phyloP scores from a whole-genome alignment of 768 basidiomycete genomes.

The Sutorius australiensis region DNA sequence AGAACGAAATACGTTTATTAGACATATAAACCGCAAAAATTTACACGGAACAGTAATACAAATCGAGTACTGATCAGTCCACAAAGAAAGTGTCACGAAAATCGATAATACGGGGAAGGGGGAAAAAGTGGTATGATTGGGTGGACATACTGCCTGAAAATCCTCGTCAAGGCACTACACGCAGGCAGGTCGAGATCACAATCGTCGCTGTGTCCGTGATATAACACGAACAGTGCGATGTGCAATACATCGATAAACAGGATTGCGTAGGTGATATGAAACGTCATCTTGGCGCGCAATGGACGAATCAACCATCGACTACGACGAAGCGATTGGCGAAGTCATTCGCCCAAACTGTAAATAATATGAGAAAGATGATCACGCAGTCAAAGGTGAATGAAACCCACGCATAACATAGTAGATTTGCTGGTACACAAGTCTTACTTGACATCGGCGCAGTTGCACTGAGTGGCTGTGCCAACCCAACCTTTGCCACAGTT shows the following conservation, averaged over 20 bases:
- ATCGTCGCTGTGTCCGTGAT: conserved; percentile 60
- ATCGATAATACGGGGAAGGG: not conserved
- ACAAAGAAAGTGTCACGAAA: conserved; percentile 4
- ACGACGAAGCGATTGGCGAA: conserved; percentile 40
- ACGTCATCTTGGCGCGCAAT: conserved; percentile 29
- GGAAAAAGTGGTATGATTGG: conserved; percentile 5
- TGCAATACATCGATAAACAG: conserved; percentile 54
- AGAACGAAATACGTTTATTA: conserved; percentile 13
- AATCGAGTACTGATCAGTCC: conserved; percentile 14
- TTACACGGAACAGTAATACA: not conserved
- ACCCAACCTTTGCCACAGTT: conserved; percentile 67
- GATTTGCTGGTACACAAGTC: not conserved
- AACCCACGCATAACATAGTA: conserved; percentile 29
- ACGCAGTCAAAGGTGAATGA: not conserved
- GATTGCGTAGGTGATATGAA: conserved; percentile 33
- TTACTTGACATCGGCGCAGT: conserved; percentile 66
- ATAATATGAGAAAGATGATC: conserved; percentile 15
- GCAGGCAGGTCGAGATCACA: conserved; percentile 49
- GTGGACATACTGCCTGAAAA: conserved; percentile 23
- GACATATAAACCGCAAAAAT: conserved; percentile 9
- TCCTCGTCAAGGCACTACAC: conserved; percentile 21
- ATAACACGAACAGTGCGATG: conserved; percentile 58
- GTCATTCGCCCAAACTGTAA: conserved; percentile 31
- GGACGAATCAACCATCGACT: conserved; percentile 38
- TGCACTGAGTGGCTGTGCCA: conserved; percentile 51